Evolutionary conservation across 345 rosid species (phyloP), one percentile per base, ranked within the genome.

Genomic region (Cardamine resedifolia): DNA sequence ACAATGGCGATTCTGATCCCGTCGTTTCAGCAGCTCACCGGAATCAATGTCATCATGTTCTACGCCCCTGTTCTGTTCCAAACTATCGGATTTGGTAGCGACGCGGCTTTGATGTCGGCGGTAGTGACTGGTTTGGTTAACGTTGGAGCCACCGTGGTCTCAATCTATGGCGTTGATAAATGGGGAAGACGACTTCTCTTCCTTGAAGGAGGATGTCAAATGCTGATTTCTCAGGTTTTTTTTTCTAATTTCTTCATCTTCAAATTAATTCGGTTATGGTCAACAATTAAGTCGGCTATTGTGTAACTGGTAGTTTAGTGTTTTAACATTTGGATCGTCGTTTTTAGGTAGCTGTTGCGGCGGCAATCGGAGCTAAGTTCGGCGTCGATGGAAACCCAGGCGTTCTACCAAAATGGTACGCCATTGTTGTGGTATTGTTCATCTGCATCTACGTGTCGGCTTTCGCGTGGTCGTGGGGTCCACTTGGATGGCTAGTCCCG

Each of bases 381-480:
- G 97, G 97, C 12, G 36, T 76, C 0, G 77, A 80, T 15, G 97
- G 97, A 12, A 65, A 48, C 26, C 87, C 98, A 1, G 96, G 90
- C 0, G 78, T 69, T 0, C 38, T 93, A 69, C 97, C 98, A 1
- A 85, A 84, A 66, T 90, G 98, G 97, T 93, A 93, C 55, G 96
- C 92, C 0, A 56, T 84, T 1, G 85, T 87, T 2, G 98, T 93
- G 64, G 98, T 93, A 53, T 79, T 90, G 10, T 90, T 93, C 86
- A 90, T 90, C 24, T 93, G 97, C 78, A 75, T 85, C 30, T 89
- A 90, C 58, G 94, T 90, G 0, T 75, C 96, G 0, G 98, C 94
- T 4, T 93, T 93, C 39, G 96, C 97, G 3, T 90, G 97, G 96
- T 93, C 98, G 0, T 93, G 97, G 98, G 97, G 97, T 3, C 98